Evolutionary conservation across 495 filamentous ascomycete genomes (phyloP).

Genomic region (Cudoniella acicularis): DNA sequence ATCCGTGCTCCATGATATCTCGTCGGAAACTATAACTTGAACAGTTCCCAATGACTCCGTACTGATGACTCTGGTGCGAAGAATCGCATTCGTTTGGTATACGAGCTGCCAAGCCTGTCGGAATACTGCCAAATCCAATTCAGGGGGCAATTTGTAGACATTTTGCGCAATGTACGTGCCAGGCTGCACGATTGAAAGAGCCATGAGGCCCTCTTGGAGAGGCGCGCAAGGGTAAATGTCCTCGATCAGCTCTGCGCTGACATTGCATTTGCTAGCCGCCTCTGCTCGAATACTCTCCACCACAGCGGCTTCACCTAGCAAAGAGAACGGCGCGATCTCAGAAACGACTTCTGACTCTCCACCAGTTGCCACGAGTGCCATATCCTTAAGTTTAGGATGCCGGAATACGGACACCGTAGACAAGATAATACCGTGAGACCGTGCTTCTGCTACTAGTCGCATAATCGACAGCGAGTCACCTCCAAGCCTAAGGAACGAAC

Average conservation of each 20-base stretch:
- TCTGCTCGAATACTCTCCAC: constrained; percentile 31
- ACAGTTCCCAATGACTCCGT: constrained; percentile 30
- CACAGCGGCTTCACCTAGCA: not conserved
- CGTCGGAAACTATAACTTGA: not conserved
- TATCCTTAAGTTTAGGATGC: constrained; percentile 38
- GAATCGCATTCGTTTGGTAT: constrained; percentile 44
- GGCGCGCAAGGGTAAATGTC: constrained; percentile 28
- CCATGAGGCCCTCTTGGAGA: not conserved
- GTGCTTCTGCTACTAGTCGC: constrained; percentile 59
- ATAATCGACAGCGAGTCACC: constrained; percentile 69
- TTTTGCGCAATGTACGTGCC: constrained; percentile 52
- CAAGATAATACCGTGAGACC: constrained; percentile 45
- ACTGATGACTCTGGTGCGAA: constrained; percentile 53
- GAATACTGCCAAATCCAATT: constrained; percentile 45
- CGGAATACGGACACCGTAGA: constrained; percentile 52
- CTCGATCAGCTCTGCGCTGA: constrained; percentile 39
- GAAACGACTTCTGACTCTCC: not conserved
- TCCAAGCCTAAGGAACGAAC: constrained; percentile 55
- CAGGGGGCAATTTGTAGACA: constrained; percentile 39
- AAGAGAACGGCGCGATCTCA: not conserved
- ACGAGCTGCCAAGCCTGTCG: constrained; percentile 51
- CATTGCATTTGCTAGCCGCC: constrained; percentile 39
- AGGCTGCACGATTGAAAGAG: constrained; percentile 39
- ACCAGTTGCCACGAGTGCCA: constrained; percentile 7
- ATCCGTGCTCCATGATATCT: not conserved